These are phyloP conservation scores for Leishmania martiniquensis DNA, from an alignment of 208 protist species.

Conservation along the genomic window DNA sequence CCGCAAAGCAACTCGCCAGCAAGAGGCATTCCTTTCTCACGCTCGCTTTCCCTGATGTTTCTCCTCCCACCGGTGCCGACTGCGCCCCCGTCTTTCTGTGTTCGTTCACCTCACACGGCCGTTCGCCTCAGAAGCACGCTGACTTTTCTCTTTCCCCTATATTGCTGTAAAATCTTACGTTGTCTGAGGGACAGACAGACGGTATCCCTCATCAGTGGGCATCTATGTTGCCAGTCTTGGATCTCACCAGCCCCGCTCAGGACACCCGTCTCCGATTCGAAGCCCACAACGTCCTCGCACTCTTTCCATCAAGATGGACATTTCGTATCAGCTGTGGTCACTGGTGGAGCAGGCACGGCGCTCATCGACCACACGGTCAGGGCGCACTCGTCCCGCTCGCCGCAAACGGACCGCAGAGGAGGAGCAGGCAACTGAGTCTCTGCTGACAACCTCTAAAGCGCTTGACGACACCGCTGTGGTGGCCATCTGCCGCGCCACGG, in stretches of 20 bases:
- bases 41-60: no score
- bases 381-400: not conserved
- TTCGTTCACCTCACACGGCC: not conserved
- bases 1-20: no score
- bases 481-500: constrained; percentile 13
- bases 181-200: not conserved
- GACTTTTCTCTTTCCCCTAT: not conserved
- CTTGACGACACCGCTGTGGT: constrained; percentile 3
- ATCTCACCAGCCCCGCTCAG: not conserved
- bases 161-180: not conserved
- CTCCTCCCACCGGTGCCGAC: no score
- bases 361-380: not conserved
- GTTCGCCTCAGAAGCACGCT: not conserved
- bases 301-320: constrained; percentile 8
- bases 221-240: not conserved
- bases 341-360: constrained; percentile 16
- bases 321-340: constrained; percentile 23
- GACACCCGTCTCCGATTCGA: not conserved
- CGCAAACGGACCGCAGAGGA: not conserved
- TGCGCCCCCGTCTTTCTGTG: no score
- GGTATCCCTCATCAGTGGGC: not conserved
- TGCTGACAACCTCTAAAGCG: constrained; percentile 21
- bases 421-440: constrained; percentile 11
- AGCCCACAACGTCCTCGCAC: not conserved
- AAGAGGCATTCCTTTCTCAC: no score